Base-by-base conservation (phyloP, 78 protist species). In the Dictyostelium firmibasis region DNA sequence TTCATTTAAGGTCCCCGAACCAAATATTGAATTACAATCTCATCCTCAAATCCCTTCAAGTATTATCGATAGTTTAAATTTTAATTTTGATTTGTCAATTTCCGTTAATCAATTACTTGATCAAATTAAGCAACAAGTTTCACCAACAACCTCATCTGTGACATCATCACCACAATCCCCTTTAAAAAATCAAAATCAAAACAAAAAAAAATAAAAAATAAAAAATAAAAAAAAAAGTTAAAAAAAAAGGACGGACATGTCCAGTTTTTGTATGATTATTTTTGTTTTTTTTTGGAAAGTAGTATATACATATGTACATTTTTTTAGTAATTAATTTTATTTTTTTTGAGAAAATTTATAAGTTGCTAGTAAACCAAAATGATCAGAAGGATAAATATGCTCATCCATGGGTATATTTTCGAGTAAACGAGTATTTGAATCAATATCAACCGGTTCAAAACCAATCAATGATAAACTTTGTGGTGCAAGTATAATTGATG, bases 1-100 rank as follows among this genome's bases (percentile, higher is more conserved):
- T 18, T 62, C 75, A 23, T 89, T 89, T 69, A 89, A 81, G 41
- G 94, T 89, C 5, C 94, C 94, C 8, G 94, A 81, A 82, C 44
- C 47, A 25, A 60, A 82, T 82, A 9, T 64, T 25, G 43, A 27
- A 29, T 8, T 16, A 29, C 36, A 33, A 33, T 18, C 36, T 29
- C 33, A 33, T 33, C 79, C 79, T 29, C 67, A 57, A 57, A 57
- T 57, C 9, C 79, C 79, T 14, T 16, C 79, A 72, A 72, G 43
- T 33, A 31, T 72, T 33, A 72, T 72, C 13, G 43, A 72, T 33
- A 72, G 79, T 31, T 29, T 72, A 31, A 72, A 72, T 72, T 72
- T 72, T 33, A 31, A 72, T 33, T 72, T 72, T 33, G 79, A 72
- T 72, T 33, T 72, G 18, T 33, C 36, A 33, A 72, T 72, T 72